A percentile compares a stretch with the other conserved stretches of the same genome.
Evolutionary conservation across 108 stramenopile genomes (phyloP).

Genomic region (Nannochloropsis gaditana): DNA sequence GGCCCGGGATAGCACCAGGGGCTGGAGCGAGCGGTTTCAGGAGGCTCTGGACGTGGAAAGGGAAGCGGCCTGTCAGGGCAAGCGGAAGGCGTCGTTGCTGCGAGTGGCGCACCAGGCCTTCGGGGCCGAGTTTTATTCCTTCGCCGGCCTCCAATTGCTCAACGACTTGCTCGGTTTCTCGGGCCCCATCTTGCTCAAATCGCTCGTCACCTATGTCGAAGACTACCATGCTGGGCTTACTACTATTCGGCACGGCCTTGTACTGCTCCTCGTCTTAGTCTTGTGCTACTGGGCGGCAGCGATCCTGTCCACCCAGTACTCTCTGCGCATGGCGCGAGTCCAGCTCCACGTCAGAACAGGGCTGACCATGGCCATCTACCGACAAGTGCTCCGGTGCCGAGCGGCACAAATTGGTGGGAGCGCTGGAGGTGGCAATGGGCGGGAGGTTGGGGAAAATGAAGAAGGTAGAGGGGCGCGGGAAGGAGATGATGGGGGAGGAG

Average conservation of each 20-base stretch:
- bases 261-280: slow-evolving; percentile 18
- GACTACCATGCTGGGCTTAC: not conserved
- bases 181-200: slow-evolving; percentile 46
- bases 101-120: slow-evolving; percentile 29
- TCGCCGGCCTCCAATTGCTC: slow-evolving; percentile 40
- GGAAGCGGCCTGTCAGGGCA: slow-evolving; percentile 22
- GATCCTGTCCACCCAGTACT: slow-evolving; percentile 45
- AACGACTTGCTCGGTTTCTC: slow-evolving; percentile 37
- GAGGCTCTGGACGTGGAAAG: not conserved
- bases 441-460: too few relatives aligned
- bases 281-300: slow-evolving; percentile 24
- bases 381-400: slow-evolving; percentile 17
- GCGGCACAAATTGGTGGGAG: not conserved
- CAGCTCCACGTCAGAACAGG: slow-evolving; percentile 44
- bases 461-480: too few relatives aligned
- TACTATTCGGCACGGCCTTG: slow-evolving; percentile 26
- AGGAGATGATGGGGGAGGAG: too few relatives aligned
- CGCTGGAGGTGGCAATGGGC: not conserved
- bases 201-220: slow-evolving; percentile 36
- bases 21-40: slow-evolving; percentile 32
- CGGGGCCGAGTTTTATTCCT: slow-evolving; percentile 22
- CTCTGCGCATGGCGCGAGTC: slow-evolving; percentile 31
- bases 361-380: slow-evolving; percentile 38
- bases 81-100: slow-evolving; percentile 23
- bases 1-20: slow-evolving; percentile 27